A percentile compares a stretch with the other conserved stretches of the same genome.
phyloP scores from a whole-genome alignment of 2,329 filamentous ascomycete genomes.

The Daldinia sp. region DNA sequence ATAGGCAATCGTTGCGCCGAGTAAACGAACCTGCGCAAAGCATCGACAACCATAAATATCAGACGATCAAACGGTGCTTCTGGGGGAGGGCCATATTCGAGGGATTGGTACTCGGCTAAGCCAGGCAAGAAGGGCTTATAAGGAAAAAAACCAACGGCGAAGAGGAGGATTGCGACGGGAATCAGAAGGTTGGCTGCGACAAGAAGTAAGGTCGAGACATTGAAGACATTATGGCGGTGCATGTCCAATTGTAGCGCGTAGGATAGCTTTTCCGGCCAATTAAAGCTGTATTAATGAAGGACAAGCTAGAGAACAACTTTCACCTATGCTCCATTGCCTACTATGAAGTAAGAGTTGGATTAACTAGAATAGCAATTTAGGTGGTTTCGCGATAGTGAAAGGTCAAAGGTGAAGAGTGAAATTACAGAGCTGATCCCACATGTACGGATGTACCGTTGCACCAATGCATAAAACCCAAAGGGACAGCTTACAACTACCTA shows the following conservation, averaged over 20 bases:
- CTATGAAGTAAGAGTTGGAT: conserved; percentile 10
- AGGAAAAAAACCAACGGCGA: conserved; percentile 94
- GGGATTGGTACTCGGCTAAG: conserved; percentile 74
- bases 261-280: conserved; percentile 2
- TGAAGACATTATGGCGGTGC: conserved; percentile 47
- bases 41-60: conserved; percentile 98
- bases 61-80: conserved; percentile 85
- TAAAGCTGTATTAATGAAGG: conserved; percentile 5
- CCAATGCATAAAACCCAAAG: not conserved
- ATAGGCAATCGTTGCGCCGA: conserved; percentile 17
- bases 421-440: not conserved
- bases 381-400: conserved; percentile 17
- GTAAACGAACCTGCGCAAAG: conserved; percentile 78
- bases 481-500: conserved; percentile 3
- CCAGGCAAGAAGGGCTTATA: conserved; percentile 95
- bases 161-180: conserved; percentile 78
- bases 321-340: conserved; percentile 34
- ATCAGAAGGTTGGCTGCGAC: conserved; percentile 80
- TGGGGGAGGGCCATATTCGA: conserved; percentile 68
- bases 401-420: not conserved
- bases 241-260: conserved; percentile 43
- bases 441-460: not conserved
- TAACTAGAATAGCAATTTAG: not conserved
- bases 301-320: conserved; percentile 14
- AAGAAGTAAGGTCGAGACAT: conserved; percentile 60